Evolutionary conservation across 192 early-diverging fungal genomes (phyloP), one percentile per base, ranked within the genome.

Genomic region (Phlyctochytrium bullatum): DNA sequence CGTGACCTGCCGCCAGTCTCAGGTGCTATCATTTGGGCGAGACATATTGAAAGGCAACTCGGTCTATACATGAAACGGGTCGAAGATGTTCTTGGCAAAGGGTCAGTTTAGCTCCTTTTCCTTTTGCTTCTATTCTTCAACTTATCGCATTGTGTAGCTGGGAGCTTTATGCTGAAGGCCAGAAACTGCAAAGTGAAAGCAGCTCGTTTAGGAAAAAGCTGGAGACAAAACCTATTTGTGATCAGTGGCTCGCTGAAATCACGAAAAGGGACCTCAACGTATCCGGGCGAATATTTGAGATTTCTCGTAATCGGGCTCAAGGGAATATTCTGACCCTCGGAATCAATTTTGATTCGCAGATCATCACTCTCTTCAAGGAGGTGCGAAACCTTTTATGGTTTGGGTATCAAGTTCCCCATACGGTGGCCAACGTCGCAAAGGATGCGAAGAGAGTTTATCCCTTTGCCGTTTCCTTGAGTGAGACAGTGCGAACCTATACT

Each of bases 311-410:
- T 56, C 87, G 95, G 35, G 89, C 92, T 0, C 34, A 17, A 1
- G 72, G 71, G 28, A 80, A 79, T 59, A 34, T 36, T 12, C 67
- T 86, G 30, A 89, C 93, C 70, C 83, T 99, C 4, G 84, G 83
- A 57, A 86, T 99, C 64, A 96, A 93, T 71, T 99, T 98, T 77
- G 97, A 99, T 67, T 78, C 85, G 0, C 92, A 95, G 73, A 88
- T 94, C 63, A 93, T 99, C 61, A 91, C 94, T 0, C 78, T 99
- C 59, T 99, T 98, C 82, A 99, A 99, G 78, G 98, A 99, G 77
- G 96, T 99, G 32, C 88, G 96, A 34, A 93, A 98, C 74, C 78
- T 99, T 69, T 67, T 93, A n/a, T 97, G 93, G 94, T 82, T 98
- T 20, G 90, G 93, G 33, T 98, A 92, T 79, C 90, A 88, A 66